Conservation (phyloP, 75 land plant genomes). For the Cryptomeria japonica region DNA sequence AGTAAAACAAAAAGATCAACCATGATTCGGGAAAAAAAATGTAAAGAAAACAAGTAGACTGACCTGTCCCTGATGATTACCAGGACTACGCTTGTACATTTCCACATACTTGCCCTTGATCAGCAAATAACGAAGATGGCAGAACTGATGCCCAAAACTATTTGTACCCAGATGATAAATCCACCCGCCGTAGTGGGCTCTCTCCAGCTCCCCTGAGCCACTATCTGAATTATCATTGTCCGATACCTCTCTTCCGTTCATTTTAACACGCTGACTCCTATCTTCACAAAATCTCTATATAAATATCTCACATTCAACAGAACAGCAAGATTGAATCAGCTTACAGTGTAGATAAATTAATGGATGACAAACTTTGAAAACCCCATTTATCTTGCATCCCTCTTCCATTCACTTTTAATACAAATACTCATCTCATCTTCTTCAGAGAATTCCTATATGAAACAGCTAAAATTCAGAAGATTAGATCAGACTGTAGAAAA, state of each 20-base stretch:
- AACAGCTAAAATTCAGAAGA: neutral
- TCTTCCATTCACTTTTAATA: too few species aligned
- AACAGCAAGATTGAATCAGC: neutral
- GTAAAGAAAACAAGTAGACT: constrained; percentile 1
- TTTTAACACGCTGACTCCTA: neutral
- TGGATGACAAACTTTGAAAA: too few species aligned
- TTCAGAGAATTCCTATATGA: too few species aligned
- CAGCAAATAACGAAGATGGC: constrained; percentile 73
- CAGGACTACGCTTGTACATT: constrained; percentile 88
- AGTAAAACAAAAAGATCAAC: neutral
- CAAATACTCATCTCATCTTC: too few species aligned
- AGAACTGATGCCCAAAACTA: constrained; percentile 79
- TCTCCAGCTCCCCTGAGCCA: constrained; percentile 9
- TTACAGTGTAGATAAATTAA: neutral
- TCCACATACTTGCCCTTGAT: constrained; percentile 71
- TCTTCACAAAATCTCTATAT: neutral
- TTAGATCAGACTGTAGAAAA: neutral
- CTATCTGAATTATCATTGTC: constrained; percentile 2
- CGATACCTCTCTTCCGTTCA: constrained; percentile 2
- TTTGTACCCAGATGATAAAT: constrained; percentile 87
- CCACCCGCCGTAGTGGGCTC: constrained; percentile 74
- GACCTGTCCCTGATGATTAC: constrained; percentile 58
- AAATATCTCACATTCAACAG: neutral
- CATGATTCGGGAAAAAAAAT: neutral
- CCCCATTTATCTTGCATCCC: too few species aligned